These are phyloP conservation scores for Cryptosporidium muris DNA, from an alignment of 169 alveolate species.

Conservation along the genomic window DNA sequence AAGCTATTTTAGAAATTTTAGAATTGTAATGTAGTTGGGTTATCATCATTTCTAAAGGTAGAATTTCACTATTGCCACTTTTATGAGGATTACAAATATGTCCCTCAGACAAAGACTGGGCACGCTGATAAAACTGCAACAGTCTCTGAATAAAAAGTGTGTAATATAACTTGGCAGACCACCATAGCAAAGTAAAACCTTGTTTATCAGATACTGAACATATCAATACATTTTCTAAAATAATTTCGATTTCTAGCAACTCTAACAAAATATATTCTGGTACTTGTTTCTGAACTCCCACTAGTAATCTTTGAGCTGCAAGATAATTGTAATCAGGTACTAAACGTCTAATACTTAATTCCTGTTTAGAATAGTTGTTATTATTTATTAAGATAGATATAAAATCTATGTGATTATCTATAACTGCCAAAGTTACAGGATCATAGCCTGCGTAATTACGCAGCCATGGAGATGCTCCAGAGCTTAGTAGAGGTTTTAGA, in stretches of 20 bases:
- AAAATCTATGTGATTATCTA: slow-evolving; percentile 29
- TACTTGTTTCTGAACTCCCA: slow-evolving; percentile 28
- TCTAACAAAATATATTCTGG: slow-evolving; percentile 46
- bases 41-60: slow-evolving; percentile 39
- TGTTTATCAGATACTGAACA: slow-evolving; percentile 55
- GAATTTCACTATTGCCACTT: slow-evolving; percentile 39
- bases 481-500: not conserved
- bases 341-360: slow-evolving; percentile 21
- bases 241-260: slow-evolving; percentile 46
- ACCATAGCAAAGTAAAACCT: slow-evolving; percentile 63
- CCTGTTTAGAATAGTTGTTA: slow-evolving; percentile 27
- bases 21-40: slow-evolving; percentile 15
- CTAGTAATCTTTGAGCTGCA: slow-evolving; percentile 57
- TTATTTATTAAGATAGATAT: slow-evolving; percentile 35
- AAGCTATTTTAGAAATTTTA: slow-evolving; percentile 35
- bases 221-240: slow-evolving; percentile 23
- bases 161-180: slow-evolving; percentile 52
- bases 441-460: slow-evolving; percentile 54
- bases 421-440: slow-evolving; percentile 62
- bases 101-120: slow-evolving; percentile 39
- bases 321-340: slow-evolving; percentile 56
- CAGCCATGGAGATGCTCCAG: slow-evolving; percentile 66
- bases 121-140: slow-evolving; percentile 42
- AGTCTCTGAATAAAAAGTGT: slow-evolving; percentile 46
- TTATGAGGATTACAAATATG: slow-evolving; percentile 64